These are phyloP conservation scores for Eucalyptus fibrosa DNA, from an alignment of 345 rosid species.

Conservation along the genomic window DNA sequence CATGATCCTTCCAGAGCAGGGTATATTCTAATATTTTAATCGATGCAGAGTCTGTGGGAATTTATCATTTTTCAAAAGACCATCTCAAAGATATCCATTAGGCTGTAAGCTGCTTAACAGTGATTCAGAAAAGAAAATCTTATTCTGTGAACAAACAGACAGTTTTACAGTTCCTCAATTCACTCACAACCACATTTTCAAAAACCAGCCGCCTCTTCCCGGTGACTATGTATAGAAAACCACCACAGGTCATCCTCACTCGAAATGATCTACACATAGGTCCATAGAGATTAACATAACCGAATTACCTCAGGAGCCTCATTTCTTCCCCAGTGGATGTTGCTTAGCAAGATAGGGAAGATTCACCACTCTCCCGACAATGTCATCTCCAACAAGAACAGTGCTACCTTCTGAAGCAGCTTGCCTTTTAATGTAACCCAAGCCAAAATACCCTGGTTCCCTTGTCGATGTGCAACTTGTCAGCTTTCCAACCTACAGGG, in stretches of 20 bases:
- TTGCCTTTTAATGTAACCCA: slow-evolving; percentile 68
- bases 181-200: neutral
- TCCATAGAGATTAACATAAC: neutral
- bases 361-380: slow-evolving; percentile 34
- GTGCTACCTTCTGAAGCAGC: slow-evolving; percentile 33
- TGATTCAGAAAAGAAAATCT: neutral
- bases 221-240: neutral
- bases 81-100: neutral
- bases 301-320: neutral
- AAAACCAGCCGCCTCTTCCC: neutral
- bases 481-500: slow-evolving; percentile 54
- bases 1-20: neutral
- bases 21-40: neutral
- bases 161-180: neutral
- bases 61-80: neutral
- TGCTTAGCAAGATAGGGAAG: slow-evolving; percentile 61
- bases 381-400: slow-evolving; percentile 48
- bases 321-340: slow-evolving; percentile 22
- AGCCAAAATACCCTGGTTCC: slow-evolving; percentile 37
- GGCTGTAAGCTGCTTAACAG: neutral
- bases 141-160: neutral
- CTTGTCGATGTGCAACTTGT: slow-evolving; percentile 61
- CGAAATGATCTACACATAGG: neutral
- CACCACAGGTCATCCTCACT: neutral
- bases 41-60: neutral